Base-by-base conservation (phyloP, 1,284 basidiomycete species). In the Rhizoctonia solani region DNA sequence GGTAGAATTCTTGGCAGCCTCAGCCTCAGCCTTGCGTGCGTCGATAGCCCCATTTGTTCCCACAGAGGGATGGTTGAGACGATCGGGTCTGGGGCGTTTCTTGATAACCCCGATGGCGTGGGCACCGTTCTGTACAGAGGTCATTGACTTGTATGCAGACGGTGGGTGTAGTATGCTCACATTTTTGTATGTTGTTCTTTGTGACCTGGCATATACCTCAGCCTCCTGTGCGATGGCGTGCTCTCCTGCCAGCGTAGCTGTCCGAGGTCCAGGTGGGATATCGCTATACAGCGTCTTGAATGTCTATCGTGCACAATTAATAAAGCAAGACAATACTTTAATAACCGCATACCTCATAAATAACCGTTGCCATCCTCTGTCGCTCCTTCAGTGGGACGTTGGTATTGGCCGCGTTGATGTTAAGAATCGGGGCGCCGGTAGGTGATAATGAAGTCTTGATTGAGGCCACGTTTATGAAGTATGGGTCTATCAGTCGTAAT, bases 211-310 rank as follows among this genome's bases (percentile, higher is more conserved):
- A 75, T 92, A 91, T 1, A 92, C 81, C 68, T 92, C 87, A 39
- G 85, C 82, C 73, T 94, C 92, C 73, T 93, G 90, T 56, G 80
- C 82, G 9, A 92, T 80, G 1, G 92, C 85, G 77, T 93, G 89
- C 56, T 90, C 86, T 0, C 85, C 78, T 1, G 90, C 87, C 16
- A 92, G 74, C 14, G 32, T 61, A 16, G 46, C 30, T 2, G 58
- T 50, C 25, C 80, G 79, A 0, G 87, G 85, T 68, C 85, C 80
- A 13, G 75, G 70, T 5, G 81, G 76, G 50, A 89, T 78, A 30
- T 77, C 71, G 21, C 82, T 77, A 75, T 92, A 92, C 0, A 92
- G 77, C 27, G n/a, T 85, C 75, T 29, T 78, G 72, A 72, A 88
- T 90, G 73, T 90, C 87, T 37, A 46, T 89, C n/a, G n/a, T 84